Evolutionary conservation across 257 asterid species (phyloP).

Genomic region (Dorcoceras hygrometricum): DNA sequence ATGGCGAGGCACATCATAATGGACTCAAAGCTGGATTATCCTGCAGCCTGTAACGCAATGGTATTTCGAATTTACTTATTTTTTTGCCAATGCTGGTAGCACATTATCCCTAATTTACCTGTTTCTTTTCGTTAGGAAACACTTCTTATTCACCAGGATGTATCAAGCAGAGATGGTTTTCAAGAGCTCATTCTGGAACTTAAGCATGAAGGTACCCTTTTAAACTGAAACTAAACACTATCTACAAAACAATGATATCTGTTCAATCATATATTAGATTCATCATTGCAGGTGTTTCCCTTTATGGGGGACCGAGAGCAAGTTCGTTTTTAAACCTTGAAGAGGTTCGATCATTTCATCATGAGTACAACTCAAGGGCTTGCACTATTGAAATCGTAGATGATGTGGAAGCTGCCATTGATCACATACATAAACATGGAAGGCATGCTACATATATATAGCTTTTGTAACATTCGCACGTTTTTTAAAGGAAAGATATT

Average conservation of each 20-base stretch:
- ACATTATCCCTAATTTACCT: not conserved
- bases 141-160: conserved; percentile 67
- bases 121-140: conserved; percentile 51
- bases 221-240: not conserved
- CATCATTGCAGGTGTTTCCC: conserved; percentile 40
- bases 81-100: conserved; percentile 9
- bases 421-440: conserved; percentile 51
- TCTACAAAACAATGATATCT: not conserved
- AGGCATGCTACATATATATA: conserved; percentile 36
- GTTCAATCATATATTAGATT: not conserved
- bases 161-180: conserved; percentile 42
- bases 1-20: conserved; percentile 60
- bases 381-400: conserved; percentile 60
- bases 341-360: conserved; percentile 42
- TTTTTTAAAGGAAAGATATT: not conserved
- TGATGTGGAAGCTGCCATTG: conserved; percentile 46
- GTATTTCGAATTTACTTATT: conserved; percentile 29
- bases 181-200: conserved; percentile 65
- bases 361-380: conserved; percentile 51
- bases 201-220: conserved; percentile 50
- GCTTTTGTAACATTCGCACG: not conserved
- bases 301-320: conserved; percentile 60
- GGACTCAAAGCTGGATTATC: conserved; percentile 81
- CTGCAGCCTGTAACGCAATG: conserved; percentile 91
- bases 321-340: conserved; percentile 35